Evolutionary conservation across 495 filamentous ascomycete species (phyloP).

Genomic region (Xylaria curta): DNA sequence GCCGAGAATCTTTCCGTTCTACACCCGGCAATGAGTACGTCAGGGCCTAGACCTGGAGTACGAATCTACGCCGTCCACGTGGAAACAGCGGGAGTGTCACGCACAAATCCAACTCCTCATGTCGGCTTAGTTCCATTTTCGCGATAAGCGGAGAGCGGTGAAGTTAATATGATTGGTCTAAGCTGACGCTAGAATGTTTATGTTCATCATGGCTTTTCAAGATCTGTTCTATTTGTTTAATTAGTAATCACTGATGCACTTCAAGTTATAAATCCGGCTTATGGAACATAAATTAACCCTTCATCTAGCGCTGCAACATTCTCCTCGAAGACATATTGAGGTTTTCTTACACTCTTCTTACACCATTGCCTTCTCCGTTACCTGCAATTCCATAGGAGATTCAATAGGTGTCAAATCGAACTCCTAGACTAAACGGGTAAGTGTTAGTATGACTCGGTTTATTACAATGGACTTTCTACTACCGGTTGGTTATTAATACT

Average conservation of each 20-base stretch:
- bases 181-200: neutral
- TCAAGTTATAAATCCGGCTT: neutral
- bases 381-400: neutral
- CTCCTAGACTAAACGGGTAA: neutral
- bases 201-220: neutral
- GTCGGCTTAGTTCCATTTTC: neutral
- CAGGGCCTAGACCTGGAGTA: neutral
- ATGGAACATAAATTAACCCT: neutral
- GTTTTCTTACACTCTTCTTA: no score
- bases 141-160: neutral
- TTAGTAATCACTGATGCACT: neutral
- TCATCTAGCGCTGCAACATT: neutral
- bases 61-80: neutral
- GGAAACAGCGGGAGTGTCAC: neutral
- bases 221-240: neutral
- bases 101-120: neutral
- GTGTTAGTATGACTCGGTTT: neutral
- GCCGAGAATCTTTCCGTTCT: neutral
- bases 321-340: neutral
- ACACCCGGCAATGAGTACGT: neutral
- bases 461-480: neutral
- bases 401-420: neutral
- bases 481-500: neutral
- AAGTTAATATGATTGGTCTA: neutral
- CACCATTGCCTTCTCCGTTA: neutral